Conservation (phyloP, 2,329 filamentous ascomycete genomes). For the Cytospora chrysosperma region DNA sequence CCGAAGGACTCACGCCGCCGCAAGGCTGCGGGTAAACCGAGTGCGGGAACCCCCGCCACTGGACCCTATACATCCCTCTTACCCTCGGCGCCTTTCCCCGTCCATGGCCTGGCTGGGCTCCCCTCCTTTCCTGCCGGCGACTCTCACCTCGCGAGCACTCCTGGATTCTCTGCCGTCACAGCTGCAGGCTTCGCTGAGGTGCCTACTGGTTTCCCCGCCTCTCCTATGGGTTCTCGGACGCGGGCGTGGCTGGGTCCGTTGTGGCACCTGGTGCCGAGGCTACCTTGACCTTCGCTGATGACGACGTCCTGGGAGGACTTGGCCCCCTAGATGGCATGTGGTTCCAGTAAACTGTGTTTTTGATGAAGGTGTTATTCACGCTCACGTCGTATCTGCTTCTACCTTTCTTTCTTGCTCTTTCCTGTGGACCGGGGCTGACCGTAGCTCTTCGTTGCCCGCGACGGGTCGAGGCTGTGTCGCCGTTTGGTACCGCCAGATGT, state of each 20-base stretch:
- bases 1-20: background rate
- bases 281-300: background rate
- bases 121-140: background rate
- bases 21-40: background rate
- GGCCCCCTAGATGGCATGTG: background rate
- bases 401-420: no score
- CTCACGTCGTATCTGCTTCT: no score
- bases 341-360: background rate
- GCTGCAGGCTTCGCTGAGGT: no score
- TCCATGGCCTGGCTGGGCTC: background rate
- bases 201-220: background rate
- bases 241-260: background rate
- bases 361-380: background rate
- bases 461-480: no score
- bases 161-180: no score
- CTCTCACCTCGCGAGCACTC: background rate
- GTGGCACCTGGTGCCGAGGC: background rate
- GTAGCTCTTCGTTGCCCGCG: background rate
- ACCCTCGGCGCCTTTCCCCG: background rate
- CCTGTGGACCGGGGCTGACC: no score
- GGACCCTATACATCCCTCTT: background rate
- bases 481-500: no score
- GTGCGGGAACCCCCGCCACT: no score
- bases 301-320: background rate
- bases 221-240: background rate